Evolutionary conservation across 2,329 filamentous ascomycete species (phyloP).

Genomic region (Botrytis galanthina): DNA sequence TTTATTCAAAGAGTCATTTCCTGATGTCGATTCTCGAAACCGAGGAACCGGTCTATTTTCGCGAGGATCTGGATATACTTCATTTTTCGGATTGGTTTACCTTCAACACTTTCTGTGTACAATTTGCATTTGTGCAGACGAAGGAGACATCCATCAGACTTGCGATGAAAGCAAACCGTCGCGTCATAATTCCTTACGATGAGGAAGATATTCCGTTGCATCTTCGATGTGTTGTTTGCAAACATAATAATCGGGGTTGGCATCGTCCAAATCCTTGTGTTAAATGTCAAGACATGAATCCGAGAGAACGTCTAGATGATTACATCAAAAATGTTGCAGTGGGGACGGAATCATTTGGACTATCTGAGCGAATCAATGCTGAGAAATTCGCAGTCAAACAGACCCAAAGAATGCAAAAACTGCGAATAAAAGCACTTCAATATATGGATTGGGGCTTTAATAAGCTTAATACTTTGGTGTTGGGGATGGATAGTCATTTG

Average conservation of each 20-base stretch:
- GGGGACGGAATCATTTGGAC: neutral
- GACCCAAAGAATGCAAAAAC: neutral
- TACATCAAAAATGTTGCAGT: neutral
- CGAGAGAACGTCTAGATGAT: neutral
- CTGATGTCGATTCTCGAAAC: neutral
- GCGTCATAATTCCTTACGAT: neutral
- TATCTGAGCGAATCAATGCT: neutral
- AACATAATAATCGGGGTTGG: neutral
- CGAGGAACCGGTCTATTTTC: neutral
- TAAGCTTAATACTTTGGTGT: neutral
- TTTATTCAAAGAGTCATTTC: neutral
- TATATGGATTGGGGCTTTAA: neutral
- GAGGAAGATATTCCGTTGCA: neutral
- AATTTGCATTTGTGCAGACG: neutral
- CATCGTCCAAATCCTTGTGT: neutral
- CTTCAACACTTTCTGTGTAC: constrained; percentile 2
- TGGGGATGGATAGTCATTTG: neutral
- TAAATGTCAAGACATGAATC: neutral
- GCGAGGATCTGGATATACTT: neutral
- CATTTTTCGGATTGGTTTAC: constrained; percentile 8
- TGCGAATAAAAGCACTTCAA: neutral
- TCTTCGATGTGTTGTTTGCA: neutral
- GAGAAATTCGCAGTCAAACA: neutral
- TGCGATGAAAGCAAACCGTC: neutral
- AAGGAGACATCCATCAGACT: neutral